A percentile compares a stretch with the other conserved stretches of the same genome.
phyloP scores from a whole-genome alignment of 1,139 yeast genomes.

The Meyerozyma athensensis region DNA sequence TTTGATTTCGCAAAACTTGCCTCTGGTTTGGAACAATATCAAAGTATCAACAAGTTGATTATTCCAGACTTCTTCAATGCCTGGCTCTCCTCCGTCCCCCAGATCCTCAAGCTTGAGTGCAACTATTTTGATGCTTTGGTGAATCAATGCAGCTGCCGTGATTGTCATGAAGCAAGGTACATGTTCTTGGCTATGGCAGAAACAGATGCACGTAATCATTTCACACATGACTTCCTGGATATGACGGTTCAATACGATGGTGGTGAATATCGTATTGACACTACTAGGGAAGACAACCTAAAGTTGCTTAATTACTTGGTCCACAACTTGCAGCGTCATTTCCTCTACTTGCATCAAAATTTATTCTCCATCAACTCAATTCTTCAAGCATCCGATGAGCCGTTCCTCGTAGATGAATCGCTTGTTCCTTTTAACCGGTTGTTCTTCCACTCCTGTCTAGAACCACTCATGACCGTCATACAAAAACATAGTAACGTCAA shows the following conservation, averaged over 20 bases:
- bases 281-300: slow-evolving; percentile 11
- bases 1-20: slow-evolving; percentile 1
- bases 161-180: slow-evolving; percentile 15
- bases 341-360: slow-evolving; percentile 17
- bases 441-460: slow-evolving; percentile 3
- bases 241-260: slow-evolving; percentile 6
- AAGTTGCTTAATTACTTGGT: slow-evolving; percentile 19
- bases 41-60: slow-evolving; percentile 13
- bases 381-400: slow-evolving; percentile 17
- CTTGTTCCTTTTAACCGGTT: slow-evolving; percentile 5
- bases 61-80: slow-evolving; percentile 25
- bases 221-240: slow-evolving; percentile 15
- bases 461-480: neutral
- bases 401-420: slow-evolving; percentile 9
- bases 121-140: slow-evolving; percentile 16
- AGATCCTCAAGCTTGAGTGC: slow-evolving; percentile 7
- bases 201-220: slow-evolving; percentile 16
- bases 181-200: slow-evolving; percentile 14
- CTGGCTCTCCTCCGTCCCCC: slow-evolving; percentile 18
- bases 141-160: slow-evolving; percentile 19
- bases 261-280: slow-evolving; percentile 4
- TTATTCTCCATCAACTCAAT: slow-evolving; percentile 20
- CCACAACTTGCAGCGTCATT: slow-evolving; percentile 18
- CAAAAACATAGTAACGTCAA: neutral
- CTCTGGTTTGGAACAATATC: neutral